Base-by-base conservation (phyloP, 2,329 filamentous ascomycete genomes). In the Parastagonospora nodorum region DNA sequence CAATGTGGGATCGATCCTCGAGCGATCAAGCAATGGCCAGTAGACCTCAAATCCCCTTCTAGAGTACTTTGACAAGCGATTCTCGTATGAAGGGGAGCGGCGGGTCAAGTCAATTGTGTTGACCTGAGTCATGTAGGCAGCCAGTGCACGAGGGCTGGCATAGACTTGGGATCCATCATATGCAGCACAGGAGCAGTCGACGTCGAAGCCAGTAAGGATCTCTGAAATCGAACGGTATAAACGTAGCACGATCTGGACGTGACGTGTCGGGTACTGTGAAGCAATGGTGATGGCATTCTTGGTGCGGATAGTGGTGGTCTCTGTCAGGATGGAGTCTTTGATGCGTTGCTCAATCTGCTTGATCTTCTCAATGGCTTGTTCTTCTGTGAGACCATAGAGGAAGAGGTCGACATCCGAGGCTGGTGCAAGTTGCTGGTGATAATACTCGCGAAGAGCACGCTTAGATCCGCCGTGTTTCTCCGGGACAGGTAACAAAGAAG, bases 391-490 rank as follows among this genome's bases (percentile, higher is more conserved):
- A 0, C 87, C 90, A 63, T 94, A 93, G 28, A 96, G 75, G 68
- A 96, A 96, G 2, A 96, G 80, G 69, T 95, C 91, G 8, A 96
- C 88, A 70, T 96, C 91, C 4, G 89, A 93, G 1, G 90, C 90
- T 0, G 90, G 90, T 9, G 88, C 89, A 56, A 93, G 83, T 53
- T 86, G 84, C 64, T 92, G 85, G 64, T 95, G 91, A 60, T 93
- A 96, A 70, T 91, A 95, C 35, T 74, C 60, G 7, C 76, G 69
- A 7, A 78, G 66, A 15, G 71, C 67, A 31, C 72, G 67, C 59
- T 78, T 78, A 1, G 74, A 75, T 5, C 57, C 66, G 11, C 61
- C 63, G 49, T 76, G 65, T 50, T 74, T 87, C 78, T 67, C 87
- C 78, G 67, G 78, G 29, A 70, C 74, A 5, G 90, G 88, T 11